Percentiles rank a stretch among this genome's conserved stretches.
Evolutionary conservation across 352 stramenopile species (phyloP).

Genomic region (Pythium grandisporangium): DNA sequence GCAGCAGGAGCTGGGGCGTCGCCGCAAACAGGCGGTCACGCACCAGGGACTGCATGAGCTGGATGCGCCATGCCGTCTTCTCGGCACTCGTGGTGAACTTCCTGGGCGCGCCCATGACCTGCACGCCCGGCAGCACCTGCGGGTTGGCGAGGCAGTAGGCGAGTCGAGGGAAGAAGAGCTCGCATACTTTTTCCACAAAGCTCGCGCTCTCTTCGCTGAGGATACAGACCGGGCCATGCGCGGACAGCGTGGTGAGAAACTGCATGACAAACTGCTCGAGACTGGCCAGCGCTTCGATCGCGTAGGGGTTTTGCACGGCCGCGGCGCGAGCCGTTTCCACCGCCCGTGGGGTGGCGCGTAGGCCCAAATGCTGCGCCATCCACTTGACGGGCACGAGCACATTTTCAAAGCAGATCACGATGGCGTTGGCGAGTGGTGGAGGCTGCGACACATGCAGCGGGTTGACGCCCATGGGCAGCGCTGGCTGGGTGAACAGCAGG

Average conservation of each 20-base stretch:
- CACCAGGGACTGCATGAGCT: constrained; percentile 43
- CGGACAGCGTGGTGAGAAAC: constrained; percentile 35
- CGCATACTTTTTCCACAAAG: constrained; percentile 55
- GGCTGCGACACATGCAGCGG: neutral
- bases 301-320: constrained; percentile 27
- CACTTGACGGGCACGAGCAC: constrained; percentile 51
- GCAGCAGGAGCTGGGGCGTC: constrained; percentile 27
- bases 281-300: constrained; percentile 36
- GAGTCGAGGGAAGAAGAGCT: constrained; percentile 49
- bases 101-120: constrained; percentile 43
- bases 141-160: constrained; percentile 45
- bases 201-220: constrained; percentile 50
- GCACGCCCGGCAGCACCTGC: constrained; percentile 40
- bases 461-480: neutral
- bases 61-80: constrained; percentile 43
- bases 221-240: constrained; percentile 47
- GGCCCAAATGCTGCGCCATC: constrained; percentile 40
- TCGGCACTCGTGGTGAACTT: constrained; percentile 39
- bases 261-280: constrained; percentile 49
- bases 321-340: constrained; percentile 42
- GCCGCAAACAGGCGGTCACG: constrained; percentile 44
- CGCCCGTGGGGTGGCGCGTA: constrained; percentile 25
- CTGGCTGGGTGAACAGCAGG: constrained; percentile 4
- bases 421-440: constrained; percentile 31
- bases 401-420: constrained; percentile 64